Percentiles rank a stretch among this genome's conserved stretches.
phyloP scores from a whole-genome alignment of 2,329 filamentous ascomycete genomes.

The Sclerotinia sclerotiorum region DNA sequence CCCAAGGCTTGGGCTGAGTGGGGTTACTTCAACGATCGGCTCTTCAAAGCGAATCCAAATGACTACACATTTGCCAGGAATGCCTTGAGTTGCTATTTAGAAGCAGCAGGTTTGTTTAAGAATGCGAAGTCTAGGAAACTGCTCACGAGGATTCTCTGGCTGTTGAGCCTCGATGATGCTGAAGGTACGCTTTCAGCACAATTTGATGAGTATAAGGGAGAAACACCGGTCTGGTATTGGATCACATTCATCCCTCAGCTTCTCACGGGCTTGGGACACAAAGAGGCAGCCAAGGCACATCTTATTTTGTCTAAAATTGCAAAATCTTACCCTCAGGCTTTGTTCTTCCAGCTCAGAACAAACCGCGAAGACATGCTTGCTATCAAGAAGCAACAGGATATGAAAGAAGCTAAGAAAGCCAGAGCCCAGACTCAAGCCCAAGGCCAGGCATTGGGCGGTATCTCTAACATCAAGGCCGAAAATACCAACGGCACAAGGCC shows the following conservation, averaged over 20 bases:
- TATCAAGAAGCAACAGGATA: conserved; percentile 86
- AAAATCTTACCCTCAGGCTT: conserved; percentile 89
- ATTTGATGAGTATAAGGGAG: conserved; percentile 95
- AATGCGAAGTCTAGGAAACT: conserved; percentile 94
- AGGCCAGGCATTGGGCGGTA: conserved; percentile 25
- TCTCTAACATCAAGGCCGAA: conserved; percentile 35
- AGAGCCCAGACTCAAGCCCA: conserved; percentile 39
- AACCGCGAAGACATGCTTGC: conserved; percentile 90
- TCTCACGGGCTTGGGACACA: conserved; percentile 84
- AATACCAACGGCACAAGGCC: conserved; percentile 31
- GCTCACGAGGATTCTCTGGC: conserved; percentile 89
- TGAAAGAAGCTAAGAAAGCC: conserved; percentile 59
- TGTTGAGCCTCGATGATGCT: conserved; percentile 88
- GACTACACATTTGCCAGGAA: conserved; percentile 84
- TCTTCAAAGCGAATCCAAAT: conserved; percentile 86
- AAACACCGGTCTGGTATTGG: conserved; percentile 99
- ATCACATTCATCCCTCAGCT: conserved; percentile 98
- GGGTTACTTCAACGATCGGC: conserved; percentile 96
- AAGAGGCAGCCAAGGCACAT: conserved; percentile 85
- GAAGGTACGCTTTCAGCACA: conserved; percentile 80
- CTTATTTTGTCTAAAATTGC: conserved; percentile 89
- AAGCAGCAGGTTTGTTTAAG: conserved; percentile 95
- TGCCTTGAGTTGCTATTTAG: conserved; percentile 92
- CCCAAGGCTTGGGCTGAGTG: conserved; percentile 99
- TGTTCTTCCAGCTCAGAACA: conserved; percentile 94